These are phyloP conservation scores for Syzygium jambos DNA, from an alignment of 345 rosid species.

Conservation along the genomic window DNA sequence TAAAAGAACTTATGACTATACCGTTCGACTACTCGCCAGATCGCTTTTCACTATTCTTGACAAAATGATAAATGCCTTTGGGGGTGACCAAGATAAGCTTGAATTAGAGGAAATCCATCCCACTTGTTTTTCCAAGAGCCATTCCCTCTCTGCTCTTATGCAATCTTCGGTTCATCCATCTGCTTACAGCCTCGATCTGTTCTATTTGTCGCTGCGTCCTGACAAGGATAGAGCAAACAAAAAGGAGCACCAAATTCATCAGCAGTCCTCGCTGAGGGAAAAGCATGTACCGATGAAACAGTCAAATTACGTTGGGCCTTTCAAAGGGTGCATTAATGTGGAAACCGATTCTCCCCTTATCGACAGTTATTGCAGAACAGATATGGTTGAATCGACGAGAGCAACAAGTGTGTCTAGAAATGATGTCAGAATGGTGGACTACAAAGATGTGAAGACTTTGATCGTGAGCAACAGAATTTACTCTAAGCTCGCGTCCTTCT, in stretches of 20 bases:
- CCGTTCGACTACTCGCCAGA: slow-evolving; percentile 39
- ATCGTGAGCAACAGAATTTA: slow-evolving; percentile 9
- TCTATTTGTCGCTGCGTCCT: slow-evolving; percentile 9
- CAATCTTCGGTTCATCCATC: slow-evolving; percentile 27
- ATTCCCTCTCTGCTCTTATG: slow-evolving; percentile 17
- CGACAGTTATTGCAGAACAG: slow-evolving; percentile 12
- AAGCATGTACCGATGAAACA: slow-evolving; percentile 15
- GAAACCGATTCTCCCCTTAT: slow-evolving; percentile 25
- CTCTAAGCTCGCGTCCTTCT: slow-evolving; percentile 20
- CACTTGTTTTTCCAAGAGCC: slow-evolving; percentile 10
- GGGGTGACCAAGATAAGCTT: neutral
- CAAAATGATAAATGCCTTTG: slow-evolving; percentile 29
- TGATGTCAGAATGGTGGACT: slow-evolving; percentile 5
- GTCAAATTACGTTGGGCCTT: slow-evolving; percentile 14
- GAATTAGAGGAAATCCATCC: neutral
- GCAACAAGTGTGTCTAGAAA: slow-evolving; percentile 11
- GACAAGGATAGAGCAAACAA: slow-evolving; percentile 19
- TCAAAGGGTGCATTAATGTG: slow-evolving; percentile 29
- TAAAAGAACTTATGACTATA: slow-evolving; percentile 43
- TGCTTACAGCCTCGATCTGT: slow-evolving; percentile 5
- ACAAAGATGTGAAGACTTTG: slow-evolving; percentile 1
- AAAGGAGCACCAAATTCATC: slow-evolving; percentile 11
- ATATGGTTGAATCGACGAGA: neutral
- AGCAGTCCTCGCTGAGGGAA: slow-evolving; percentile 4
- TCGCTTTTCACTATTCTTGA: slow-evolving; percentile 47